Percentiles rank a stretch among this genome's conserved stretches.
Evolutionary conservation across 176 grass and related monocot species (phyloP).

Genomic region (Triticum monococcum): DNA sequence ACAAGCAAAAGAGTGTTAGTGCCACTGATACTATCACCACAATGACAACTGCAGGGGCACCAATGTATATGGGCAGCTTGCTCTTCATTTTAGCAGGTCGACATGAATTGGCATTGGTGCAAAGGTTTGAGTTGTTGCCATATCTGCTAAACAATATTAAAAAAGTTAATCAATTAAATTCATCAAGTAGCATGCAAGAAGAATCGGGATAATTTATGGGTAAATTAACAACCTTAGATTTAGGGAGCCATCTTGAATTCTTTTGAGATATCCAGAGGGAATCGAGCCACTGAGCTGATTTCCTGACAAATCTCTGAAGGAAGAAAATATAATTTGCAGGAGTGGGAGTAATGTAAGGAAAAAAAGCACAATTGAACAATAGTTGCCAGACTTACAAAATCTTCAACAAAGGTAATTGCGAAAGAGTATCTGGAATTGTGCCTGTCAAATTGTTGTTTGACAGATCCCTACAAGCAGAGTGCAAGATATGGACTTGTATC

Average conservation of each 20-base stretch:
- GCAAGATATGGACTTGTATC: background rate
- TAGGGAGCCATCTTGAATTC: slow-evolving; percentile 41
- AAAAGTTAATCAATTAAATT: too few species aligned
- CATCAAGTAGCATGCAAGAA: too few species aligned
- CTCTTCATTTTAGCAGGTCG: slow-evolving; percentile 24
- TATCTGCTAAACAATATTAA: slow-evolving; percentile 20
- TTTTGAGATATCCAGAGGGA: slow-evolving; percentile 39
- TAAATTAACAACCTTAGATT: slow-evolving; percentile 31
- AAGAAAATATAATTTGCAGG: background rate
- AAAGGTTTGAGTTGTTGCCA: slow-evolving; percentile 48
- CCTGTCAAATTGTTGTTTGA: slow-evolving; percentile 68
- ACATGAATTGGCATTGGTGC: slow-evolving; percentile 37
- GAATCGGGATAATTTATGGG: too few species aligned
- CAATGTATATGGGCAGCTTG: slow-evolving; percentile 36
- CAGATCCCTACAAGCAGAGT: slow-evolving; percentile 47
- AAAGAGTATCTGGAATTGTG: slow-evolving; percentile 49
- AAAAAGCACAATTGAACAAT: background rate
- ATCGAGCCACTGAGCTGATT: slow-evolving; percentile 52
- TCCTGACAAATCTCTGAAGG: slow-evolving; percentile 49
- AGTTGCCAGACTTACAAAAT: slow-evolving; percentile 44
- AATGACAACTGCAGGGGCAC: slow-evolving; percentile 24
- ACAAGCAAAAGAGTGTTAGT: slow-evolving; percentile 17
- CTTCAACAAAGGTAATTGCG: slow-evolving; percentile 32
- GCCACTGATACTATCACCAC: slow-evolving; percentile 23
- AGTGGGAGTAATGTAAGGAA: background rate